Base-by-base conservation (phyloP, 257 asterid species). In the Lavandula angustifolia region DNA sequence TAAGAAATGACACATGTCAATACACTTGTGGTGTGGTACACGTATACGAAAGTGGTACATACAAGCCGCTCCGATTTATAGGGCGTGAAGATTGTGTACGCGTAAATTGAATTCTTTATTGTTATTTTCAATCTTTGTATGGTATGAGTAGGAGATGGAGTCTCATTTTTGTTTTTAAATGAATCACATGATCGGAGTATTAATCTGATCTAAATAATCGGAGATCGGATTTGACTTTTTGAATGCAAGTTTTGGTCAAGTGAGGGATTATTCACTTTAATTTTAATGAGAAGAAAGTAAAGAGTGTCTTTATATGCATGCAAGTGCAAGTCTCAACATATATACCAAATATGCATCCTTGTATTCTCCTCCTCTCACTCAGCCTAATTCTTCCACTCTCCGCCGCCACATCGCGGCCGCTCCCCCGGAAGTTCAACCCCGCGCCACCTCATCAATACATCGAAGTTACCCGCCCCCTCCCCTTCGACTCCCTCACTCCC, bases 391-490 rank as follows among this genome's bases (percentile, higher is more conserved):
- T 55, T 79, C 54, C 55, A 79, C 5, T 4, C 76, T 9, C 72
- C 73, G 12, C 71, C 67, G 14, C 55, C 6, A 49, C 77, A 71
- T 62, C 59, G 4, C 41, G 18, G 3, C 16, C 17, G 16, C 37
- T 72, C 22, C 5, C 31, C 47, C 58, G 5, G 42, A n/a, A n/a
- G n/a, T n/a, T n/a, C n/a, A n/a, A n/a, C 51, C 5, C 54, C 41
- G 10, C 58, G 3, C 38, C 67, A 3, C 83, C 92, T 2, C 76
- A 79, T 35, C 76, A 82, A 14, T 77, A 79, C 72, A 52, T 82
- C 33, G 86, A 82, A 56, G 72, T 86, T 62, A 70, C 74, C 14
- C 81, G 64, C 49, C 96, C 98, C 18, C 91, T 85, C 40, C 81
- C 80, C 55, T 66, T 74, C 60, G 74, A 76, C 33, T 11, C 67